These are phyloP conservation scores for Aspergillus luchuensis DNA, from an alignment of 2,329 filamentous ascomycete genomes.

Conservation along the genomic window DNA sequence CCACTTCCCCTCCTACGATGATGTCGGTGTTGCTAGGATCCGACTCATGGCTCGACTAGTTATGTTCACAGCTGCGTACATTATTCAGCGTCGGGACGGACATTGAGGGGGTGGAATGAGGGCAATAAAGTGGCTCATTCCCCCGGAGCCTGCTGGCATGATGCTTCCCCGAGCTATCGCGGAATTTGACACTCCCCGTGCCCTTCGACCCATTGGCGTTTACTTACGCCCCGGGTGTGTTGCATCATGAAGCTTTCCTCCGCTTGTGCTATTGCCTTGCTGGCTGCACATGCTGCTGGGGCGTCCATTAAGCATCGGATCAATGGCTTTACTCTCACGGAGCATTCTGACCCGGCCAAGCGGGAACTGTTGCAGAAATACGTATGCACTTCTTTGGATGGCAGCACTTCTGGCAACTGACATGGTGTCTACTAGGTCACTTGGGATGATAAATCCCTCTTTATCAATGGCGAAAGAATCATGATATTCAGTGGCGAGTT, in stretches of 20 bases:
- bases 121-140: slow-evolving; percentile 3
- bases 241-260: slow-evolving; percentile 43
- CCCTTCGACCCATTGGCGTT: neutral
- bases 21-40: neutral
- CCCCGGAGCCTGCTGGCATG: neutral
- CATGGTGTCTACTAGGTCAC: slow-evolving; percentile 52
- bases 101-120: neutral
- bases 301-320: slow-evolving; percentile 54
- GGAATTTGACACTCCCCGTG: neutral
- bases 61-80: neutral
- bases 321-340: slow-evolving; percentile 50
- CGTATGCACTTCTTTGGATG: slow-evolving; percentile 41
- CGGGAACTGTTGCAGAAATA: slow-evolving; percentile 58
- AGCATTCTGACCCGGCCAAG: slow-evolving; percentile 42
- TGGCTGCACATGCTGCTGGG: slow-evolving; percentile 51
- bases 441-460: slow-evolving; percentile 72
- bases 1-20: neutral
- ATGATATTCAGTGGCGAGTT: slow-evolving; percentile 75
- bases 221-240: neutral
- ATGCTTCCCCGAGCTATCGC: neutral
- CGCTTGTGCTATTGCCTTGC: slow-evolving; percentile 34
- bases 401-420: neutral
- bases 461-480: slow-evolving; percentile 68
- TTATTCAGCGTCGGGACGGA: slow-evolving; percentile 1
- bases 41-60: neutral